Base-by-base conservation (phyloP, 495 filamentous ascomycete genomes). In the Talaromyces stipitatus region DNA sequence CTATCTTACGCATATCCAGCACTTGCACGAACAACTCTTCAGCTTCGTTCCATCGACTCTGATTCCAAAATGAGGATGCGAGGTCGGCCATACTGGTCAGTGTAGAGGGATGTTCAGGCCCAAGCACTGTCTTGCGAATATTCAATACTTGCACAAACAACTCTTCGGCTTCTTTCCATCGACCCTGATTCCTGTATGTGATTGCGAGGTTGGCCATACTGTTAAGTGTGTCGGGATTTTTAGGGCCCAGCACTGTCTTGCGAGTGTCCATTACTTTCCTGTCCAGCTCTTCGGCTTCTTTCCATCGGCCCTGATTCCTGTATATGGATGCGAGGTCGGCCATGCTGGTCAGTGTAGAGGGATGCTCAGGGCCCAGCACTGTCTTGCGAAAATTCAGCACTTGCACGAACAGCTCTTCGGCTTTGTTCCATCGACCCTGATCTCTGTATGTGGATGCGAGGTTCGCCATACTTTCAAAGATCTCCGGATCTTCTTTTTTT, bases 311-410 rank as follows among this genome's bases (percentile, higher is more conserved):
- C 2, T 16, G 33, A n/a, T 36, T 36, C 33, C 12, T n/a, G 10
- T 36, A 16, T 36, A 36, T 36, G 3, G 16, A 33, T 8, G 30
- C n/a, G 4, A 33, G n/a, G n/a, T 33, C 11, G 30, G 11, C 11
- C 28, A 29, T 59, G 55, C 54, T 68, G n/a, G 5, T 32, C 14
- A 72, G 60, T n/a, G 66, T 71, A 2, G 56, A 23, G 1, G 62
- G 64, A 54, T 72, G 66, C 36, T 64, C 62, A 29, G 57, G 41
- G 1, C 66, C 68, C 6, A 66, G 61, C 41, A 59, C 47, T 22
- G 62, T 58, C 27, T 64, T 64, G 16, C 50, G 32, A 3, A 48
- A 12, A 46, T 61, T 36, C 30, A 60, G n/a, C 0, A 50, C 41
- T 23, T 51, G 27, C 27, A 55, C 20, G 6, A 57, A 12, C 45